A percentile compares a stretch with the other conserved stretches of the same genome.
Evolutionary conservation across 768 basidiomycete species (phyloP).

Genomic region (Nidularia pulvinata): DNA sequence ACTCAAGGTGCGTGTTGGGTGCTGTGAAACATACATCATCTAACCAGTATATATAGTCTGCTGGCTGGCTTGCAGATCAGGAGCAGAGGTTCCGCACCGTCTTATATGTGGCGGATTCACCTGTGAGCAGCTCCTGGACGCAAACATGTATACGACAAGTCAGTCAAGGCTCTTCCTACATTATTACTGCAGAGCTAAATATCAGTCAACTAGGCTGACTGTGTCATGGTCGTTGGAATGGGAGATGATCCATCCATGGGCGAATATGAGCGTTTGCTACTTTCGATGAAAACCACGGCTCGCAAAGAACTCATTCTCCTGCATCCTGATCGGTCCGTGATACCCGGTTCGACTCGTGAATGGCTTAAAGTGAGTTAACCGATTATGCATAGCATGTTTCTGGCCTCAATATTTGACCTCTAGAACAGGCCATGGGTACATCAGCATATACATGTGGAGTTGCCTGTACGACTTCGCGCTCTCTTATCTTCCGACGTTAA

Average conservation of each 20-base stretch:
- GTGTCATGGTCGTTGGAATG: slow-evolving; percentile 92
- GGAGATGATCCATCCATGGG: slow-evolving; percentile 90
- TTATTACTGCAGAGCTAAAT: too few relatives aligned
- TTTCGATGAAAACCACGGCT: slow-evolving; percentile 98
- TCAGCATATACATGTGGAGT: slow-evolving; percentile 94
- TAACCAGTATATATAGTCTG: slow-evolving; percentile 23
- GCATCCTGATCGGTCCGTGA: slow-evolving; percentile 88
- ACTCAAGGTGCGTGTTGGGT: slow-evolving; percentile 70
- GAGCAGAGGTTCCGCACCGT: slow-evolving; percentile 94
- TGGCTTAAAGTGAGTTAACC: slow-evolving; percentile 80
- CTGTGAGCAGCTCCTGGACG: slow-evolving; percentile 96
- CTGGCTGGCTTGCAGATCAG: slow-evolving; percentile 91
- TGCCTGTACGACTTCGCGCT: slow-evolving; percentile 64
- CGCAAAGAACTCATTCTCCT: slow-evolving; percentile 94
- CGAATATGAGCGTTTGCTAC: slow-evolving; percentile 90
- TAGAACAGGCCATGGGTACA: slow-evolving; percentile 96
- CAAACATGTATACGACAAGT: slow-evolving; percentile 97
- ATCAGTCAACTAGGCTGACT: slow-evolving; percentile 66
- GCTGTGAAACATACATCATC: not conserved
- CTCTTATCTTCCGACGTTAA: too few relatives aligned
- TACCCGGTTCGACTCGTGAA: slow-evolving; percentile 89
- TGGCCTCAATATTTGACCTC: slow-evolving; percentile 2
- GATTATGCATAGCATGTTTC: not conserved
- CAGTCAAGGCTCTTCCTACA: slow-evolving; percentile 3
- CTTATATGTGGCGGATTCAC: slow-evolving; percentile 94